phyloP scores from a whole-genome alignment of 768 basidiomycete species.

The Suillus clintonianus region DNA sequence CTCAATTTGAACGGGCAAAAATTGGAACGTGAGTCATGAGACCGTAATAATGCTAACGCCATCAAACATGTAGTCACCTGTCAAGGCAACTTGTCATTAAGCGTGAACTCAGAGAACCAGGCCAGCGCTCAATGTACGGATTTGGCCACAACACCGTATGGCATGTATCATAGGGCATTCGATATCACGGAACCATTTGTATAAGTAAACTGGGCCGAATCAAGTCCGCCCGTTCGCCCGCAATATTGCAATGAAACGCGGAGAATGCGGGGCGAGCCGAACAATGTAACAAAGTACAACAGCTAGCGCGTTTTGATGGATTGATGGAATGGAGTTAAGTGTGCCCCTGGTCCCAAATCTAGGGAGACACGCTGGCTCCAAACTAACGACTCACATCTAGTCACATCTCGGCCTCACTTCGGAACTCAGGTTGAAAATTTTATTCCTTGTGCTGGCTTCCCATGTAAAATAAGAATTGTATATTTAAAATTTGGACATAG shows the following conservation, averaged over 20 bases:
- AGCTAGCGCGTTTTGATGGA: not conserved
- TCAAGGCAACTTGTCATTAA: not conserved
- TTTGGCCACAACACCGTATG: not conserved
- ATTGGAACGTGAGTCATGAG: constrained; percentile 6
- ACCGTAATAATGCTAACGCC: not conserved
- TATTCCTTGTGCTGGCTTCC: not conserved
- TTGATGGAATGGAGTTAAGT: not conserved
- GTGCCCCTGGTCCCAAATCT: not conserved
- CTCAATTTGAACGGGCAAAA: constrained; percentile 1
- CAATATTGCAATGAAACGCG: not conserved
- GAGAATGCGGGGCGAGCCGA: not conserved
- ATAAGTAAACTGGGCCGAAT: not conserved
- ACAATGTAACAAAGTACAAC: not conserved
- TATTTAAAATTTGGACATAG: not conserved
- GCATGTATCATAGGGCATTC: too few species aligned
- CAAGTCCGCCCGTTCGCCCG: not conserved
- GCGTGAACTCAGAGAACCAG: not conserved
- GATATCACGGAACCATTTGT: too few species aligned
- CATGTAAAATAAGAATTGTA: not conserved
- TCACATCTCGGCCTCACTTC: not conserved
- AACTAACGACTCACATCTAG: not conserved
- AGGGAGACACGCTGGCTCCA: not conserved
- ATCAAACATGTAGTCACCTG: not conserved
- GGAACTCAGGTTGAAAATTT: not conserved
- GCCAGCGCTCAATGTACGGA: not conserved